Evolutionary conservation across 108 stramenopile species (phyloP), one percentile per base, ranked within the genome.

Genomic region (Licmophora abbreviata): DNA sequence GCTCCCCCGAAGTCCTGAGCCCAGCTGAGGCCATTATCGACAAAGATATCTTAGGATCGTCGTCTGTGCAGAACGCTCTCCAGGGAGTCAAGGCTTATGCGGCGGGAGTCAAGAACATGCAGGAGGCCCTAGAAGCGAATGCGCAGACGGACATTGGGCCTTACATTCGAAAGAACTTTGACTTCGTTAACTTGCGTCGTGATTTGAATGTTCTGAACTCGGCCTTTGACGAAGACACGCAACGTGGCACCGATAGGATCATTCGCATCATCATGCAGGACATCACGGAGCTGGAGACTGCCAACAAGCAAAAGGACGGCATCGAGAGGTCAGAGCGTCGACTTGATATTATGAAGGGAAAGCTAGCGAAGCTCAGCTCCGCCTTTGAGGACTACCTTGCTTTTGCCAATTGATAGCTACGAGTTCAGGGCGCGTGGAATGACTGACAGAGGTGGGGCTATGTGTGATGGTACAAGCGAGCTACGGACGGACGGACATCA

Each of bases 151-250:
- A 92, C 51, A 49, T 95, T 37, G 65, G 69, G 20, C 74, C 84
- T 11, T 64, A 60, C 51, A 63, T 95, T 28, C 67, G 85, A 25
- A 83, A 80, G 68, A 64, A 75, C 18, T 87, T 95, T 21, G 86
- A 90, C 54, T 80, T 89, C 51, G 66, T 73, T 11, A 60, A 78
- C 18, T 29, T 92, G 29, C 81, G 94, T 30, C 45, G 61, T 20
- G 74, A 66, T 32, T 57, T 95, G 44, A 93, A 95, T 57, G 81
- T 76, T 23, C 53, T 91, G 41, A 92, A 92, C 66, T 68, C 64
- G 25, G 88, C 88, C 21, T 89, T 95, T 48, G 91, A 92, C 59
- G 94, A 95, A 68, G 94, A 95, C 21, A 91, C 88, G 8, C 91
- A 92, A 62, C 66, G 88, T 44, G 93, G 93, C 14, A 93, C 92